phyloP scores from a whole-genome alignment of 306 rosid genomes.

The Prunus campanulata region DNA sequence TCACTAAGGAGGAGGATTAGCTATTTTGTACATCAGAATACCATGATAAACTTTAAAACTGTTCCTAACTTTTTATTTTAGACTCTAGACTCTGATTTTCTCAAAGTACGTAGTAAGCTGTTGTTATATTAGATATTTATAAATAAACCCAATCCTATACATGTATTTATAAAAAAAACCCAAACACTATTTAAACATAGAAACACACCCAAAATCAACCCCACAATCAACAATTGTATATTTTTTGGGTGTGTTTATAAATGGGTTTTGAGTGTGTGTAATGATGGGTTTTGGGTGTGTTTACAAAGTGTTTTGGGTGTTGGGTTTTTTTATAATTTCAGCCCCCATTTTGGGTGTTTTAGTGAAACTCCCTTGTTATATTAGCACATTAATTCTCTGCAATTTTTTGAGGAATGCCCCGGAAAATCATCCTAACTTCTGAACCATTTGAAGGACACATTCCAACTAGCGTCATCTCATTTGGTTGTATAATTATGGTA shows the following conservation, averaged over 20 bases:
- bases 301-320: too few species aligned
- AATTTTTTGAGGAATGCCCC: not conserved
- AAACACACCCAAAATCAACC: too few species aligned
- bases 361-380: not conserved
- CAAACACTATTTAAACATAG: too few species aligned
- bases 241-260: too few species aligned
- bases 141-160: too few species aligned
- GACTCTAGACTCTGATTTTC: too few species aligned
- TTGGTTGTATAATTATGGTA: not conserved
- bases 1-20: not conserved
- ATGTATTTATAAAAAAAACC: too few species aligned
- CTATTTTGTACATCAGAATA: not conserved
- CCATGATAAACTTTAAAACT: not conserved
- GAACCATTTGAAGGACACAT: not conserved
- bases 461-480: not conserved
- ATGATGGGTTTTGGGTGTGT: too few species aligned
- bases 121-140: not conserved
- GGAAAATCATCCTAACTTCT: not conserved
- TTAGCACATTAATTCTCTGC: not conserved
- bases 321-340: too few species aligned
- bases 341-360: too few species aligned
- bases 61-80: not conserved
- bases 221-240: too few species aligned
- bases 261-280: too few species aligned
- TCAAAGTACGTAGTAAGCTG: not conserved